These are phyloP conservation scores for Colletotrichum scovillei DNA, from an alignment of 2,329 filamentous ascomycete species.

Conservation along the genomic window DNA sequence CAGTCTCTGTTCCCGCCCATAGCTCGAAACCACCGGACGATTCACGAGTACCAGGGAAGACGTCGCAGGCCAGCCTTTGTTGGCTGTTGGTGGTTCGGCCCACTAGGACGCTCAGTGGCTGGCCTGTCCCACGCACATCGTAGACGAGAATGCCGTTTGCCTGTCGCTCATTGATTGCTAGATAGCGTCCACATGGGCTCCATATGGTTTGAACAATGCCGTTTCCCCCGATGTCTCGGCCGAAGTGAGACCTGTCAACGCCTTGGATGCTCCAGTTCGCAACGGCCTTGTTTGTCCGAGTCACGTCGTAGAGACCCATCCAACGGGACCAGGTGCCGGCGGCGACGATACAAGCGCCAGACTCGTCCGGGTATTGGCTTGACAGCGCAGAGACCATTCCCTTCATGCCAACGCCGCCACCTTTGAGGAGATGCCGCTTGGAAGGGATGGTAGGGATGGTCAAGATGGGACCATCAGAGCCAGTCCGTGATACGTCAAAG, in stretches of 20 bases:
- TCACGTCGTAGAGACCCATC: constrained; percentile 72
- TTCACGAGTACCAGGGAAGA: constrained; percentile 56
- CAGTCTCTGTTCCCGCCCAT: constrained; percentile 69
- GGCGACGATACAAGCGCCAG: constrained; percentile 58
- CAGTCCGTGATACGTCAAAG: constrained; percentile 67
- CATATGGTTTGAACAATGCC: constrained; percentile 72
- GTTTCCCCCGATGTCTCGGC: constrained; percentile 63
- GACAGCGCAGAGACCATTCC: constrained; percentile 68
- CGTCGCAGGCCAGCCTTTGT: constrained; percentile 66
- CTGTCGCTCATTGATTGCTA: constrained; percentile 71
- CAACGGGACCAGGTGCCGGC: constrained; percentile 74
- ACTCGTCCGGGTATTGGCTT: constrained; percentile 52
- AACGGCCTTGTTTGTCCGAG: constrained; percentile 62
- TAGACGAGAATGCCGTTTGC: constrained; percentile 68
- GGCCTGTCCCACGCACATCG: constrained; percentile 69
- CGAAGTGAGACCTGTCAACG: constrained; percentile 55
- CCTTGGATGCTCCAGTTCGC: constrained; percentile 71
- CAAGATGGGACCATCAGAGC: constrained; percentile 61
- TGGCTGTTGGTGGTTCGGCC: constrained; percentile 64
- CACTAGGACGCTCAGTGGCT: constrained; percentile 64
- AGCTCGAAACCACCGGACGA: constrained; percentile 64
- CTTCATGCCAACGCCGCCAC: constrained; percentile 72
- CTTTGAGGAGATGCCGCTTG: constrained; percentile 67
- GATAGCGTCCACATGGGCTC: constrained; percentile 73
- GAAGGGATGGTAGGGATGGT: constrained; percentile 72